These are phyloP conservation scores for Fusarium foetens DNA, from an alignment of 2,329 filamentous ascomycete species.

Conservation along the genomic window DNA sequence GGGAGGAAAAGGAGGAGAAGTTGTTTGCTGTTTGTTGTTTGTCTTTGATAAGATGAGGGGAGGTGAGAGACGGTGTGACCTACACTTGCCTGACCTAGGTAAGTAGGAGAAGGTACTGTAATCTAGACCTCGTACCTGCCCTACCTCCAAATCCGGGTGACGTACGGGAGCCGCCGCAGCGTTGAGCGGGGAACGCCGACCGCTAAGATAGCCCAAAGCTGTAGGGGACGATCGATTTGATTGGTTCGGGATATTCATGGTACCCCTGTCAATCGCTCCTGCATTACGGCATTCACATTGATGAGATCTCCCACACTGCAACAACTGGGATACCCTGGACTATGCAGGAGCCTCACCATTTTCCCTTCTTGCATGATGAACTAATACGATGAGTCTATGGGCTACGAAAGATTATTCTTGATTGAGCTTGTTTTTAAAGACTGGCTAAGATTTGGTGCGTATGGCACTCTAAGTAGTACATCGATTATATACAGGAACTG, in stretches of 20 bases:
- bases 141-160: conserved; percentile 28
- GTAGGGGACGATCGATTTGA: neutral
- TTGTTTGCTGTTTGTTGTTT: neutral
- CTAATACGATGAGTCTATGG: neutral
- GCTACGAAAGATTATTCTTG: too few relatives aligned
- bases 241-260: conserved; percentile 27
- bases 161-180: conserved; percentile 38
- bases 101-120: neutral
- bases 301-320: neutral
- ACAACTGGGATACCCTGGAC: conserved; percentile 27
- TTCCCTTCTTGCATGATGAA: neutral
- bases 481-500: neutral
- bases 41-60: conserved; percentile 18
- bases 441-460: neutral
- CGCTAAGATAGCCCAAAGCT: conserved; percentile 35
- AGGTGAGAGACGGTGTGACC: conserved; percentile 35
- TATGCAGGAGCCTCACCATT: neutral
- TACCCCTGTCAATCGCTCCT: conserved; percentile 27
- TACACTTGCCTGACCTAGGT: conserved; percentile 32
- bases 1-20: neutral
- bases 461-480: neutral
- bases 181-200: conserved; percentile 41
- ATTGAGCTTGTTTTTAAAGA: neutral
- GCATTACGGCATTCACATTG: conserved; percentile 7
- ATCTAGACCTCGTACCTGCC: conserved; percentile 3